Evolutionary conservation across 139 green algal genomes (phyloP), one percentile per base, ranked within the genome.

Genomic region (Chlorella sp.): DNA sequence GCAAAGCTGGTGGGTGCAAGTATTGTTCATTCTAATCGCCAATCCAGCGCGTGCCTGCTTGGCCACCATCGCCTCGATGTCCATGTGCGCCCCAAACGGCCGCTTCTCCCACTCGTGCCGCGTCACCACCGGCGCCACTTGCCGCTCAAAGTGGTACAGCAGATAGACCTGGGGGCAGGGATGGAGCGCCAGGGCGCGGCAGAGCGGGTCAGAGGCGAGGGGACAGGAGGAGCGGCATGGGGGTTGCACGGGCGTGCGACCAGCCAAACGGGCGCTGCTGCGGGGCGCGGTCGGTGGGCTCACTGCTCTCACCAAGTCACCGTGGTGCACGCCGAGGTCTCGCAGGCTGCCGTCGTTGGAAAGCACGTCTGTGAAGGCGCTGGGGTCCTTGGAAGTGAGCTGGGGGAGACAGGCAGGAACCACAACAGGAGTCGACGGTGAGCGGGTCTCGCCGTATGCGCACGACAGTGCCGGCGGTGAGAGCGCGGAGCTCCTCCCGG

Each of bases 51-150:
- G n/a, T n/a, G n/a, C n/a, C n/a, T n/a, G n/a, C n/a, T n/a, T 84
- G 1, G 95, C 92, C 41, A 97, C 88, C 65, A 99, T 87, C 33
- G 90, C 86, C 0, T 89, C 86, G n/a, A 98, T 83, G 9, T 90
- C 95, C 91, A 94, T 93, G 46, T 93, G 58, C 29, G 66, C 70
- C 43, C 87, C 88, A 80, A 94, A 93, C 5, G 76, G 75, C 38
- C 84, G 70, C 29, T 60, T 66, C 48, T 86, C 87, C 74, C 88
- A 86, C 9, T 70, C 60, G 1, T 81, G 71, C n/a, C 61, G 71
- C 64, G 79, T 88, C 29, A 82, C 77, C 4, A 59, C 83, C 0
- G 90, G 79, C 64, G 82, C 75, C 53, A 96, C 89, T 27, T 86
- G 33, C 0, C 91, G 81, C 79, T 93, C 86, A 46, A 90, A 88